These are phyloP conservation scores for Leishmania martiniquensis DNA, from an alignment of 208 protist species.

Conservation along the genomic window DNA sequence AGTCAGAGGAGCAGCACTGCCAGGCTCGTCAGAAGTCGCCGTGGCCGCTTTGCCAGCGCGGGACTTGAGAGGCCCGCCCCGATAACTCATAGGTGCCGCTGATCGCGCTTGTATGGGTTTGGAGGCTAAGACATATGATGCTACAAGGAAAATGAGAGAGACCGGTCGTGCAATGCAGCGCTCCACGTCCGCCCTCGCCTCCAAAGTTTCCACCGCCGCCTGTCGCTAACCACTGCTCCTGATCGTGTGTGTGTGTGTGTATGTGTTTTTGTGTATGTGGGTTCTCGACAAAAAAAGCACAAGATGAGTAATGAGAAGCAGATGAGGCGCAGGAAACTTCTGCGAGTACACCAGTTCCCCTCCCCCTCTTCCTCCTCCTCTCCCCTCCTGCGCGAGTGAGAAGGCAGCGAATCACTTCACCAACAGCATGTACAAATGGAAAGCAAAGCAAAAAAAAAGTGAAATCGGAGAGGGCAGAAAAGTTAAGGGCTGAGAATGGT, in stretches of 20 bases:
- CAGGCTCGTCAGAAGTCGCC: not conserved
- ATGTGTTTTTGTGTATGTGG: not conserved
- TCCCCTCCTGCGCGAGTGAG: not conserved
- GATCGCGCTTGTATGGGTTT: not conserved
- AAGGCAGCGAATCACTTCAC: not conserved
- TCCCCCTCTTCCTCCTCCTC: not conserved
- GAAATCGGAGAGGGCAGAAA: constrained; percentile 1
- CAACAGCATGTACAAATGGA: not conserved
- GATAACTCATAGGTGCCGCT: not conserved
- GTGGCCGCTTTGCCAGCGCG: constrained; percentile 5
- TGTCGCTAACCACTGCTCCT: not conserved
- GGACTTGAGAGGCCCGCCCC: not conserved
- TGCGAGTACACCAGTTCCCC: not conserved
- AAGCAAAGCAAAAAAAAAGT: not conserved
- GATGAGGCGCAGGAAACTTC: not conserved
- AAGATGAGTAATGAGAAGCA: not conserved
- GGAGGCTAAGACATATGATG: not conserved
- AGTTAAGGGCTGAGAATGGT: not conserved
- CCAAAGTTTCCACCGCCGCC: not conserved
- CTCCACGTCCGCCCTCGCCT: not conserved
- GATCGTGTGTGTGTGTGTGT: not conserved
- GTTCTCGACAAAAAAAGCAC: too few relatives aligned
- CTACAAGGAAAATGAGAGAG: not conserved
- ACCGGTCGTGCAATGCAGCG: not conserved
- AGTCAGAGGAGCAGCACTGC: not conserved